Conservation (phyloP, 768 basidiomycete genomes). For the Fomitopsis serialis region DNA sequence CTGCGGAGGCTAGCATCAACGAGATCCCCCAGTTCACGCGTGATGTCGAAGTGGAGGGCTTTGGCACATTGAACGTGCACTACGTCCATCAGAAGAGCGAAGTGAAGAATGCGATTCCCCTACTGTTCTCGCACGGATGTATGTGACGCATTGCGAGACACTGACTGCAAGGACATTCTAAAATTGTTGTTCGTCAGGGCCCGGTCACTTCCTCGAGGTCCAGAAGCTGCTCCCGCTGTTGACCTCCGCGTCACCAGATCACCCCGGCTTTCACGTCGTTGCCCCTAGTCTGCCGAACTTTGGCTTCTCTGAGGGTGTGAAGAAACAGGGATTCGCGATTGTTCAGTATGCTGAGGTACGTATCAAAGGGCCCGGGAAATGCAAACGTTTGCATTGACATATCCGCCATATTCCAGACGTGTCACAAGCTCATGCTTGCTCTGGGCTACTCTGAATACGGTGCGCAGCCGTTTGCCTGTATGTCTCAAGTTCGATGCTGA, state of each 20-base stretch:
- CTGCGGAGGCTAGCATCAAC: constrained; percentile 25
- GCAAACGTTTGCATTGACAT: too few relatives aligned
- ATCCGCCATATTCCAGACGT: too few relatives aligned
- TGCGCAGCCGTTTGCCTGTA: constrained; percentile 1
- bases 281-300: constrained; percentile 23
- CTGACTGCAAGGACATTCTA: too few relatives aligned
- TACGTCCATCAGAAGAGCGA: constrained; percentile 29
- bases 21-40: constrained; percentile 29
- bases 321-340: constrained; percentile 19
- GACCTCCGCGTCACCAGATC: constrained; percentile 12
- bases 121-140: constrained; percentile 29
- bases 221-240: constrained; percentile 22
- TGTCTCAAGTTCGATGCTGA: too few relatives aligned
- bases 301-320: constrained; percentile 21
- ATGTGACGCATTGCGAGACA: constrained; percentile 8
- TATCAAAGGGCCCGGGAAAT: too few relatives aligned
- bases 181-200: constrained; percentile 22
- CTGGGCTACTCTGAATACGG: constrained; percentile 24
- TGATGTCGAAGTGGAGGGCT: constrained; percentile 27
- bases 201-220: constrained; percentile 22
- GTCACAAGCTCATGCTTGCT: constrained; percentile 26
- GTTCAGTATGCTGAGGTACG: constrained; percentile 24
- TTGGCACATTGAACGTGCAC: constrained; percentile 28
- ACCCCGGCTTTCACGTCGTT: constrained; percentile 25
- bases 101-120: constrained; percentile 21